Evolutionary conservation across 2,329 filamentous ascomycete species (phyloP), one percentile per base, ranked within the genome.

Genomic region (Fusarium nygamai): DNA sequence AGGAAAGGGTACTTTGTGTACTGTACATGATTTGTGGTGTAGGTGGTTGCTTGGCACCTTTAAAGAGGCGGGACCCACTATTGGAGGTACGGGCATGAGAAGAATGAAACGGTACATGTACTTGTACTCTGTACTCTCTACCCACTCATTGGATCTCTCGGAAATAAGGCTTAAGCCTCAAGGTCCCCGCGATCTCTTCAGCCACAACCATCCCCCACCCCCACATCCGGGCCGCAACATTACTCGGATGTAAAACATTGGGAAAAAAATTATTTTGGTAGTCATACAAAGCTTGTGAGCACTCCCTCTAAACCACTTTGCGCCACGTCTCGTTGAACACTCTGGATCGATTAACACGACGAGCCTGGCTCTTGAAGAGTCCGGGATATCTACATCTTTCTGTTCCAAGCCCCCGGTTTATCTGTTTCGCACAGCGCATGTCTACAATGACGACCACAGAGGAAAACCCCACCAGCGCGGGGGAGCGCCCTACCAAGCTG

Each of bases 401-500:
- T 43, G 29, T 61, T 50, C 17, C 53, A 43, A 68, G 46, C 12
- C 36, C n/a, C n/a, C 56, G 22, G 47, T 38, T 61, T 31, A 41
- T 47, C 44, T 48, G 57, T 56, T 64, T 57, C 31, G 54, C 46
- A 47, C 70, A 78, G 63, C 64, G 61, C 64, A 61, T 81, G 51
- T 78, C 83, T 57, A 83, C 78, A 38, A 83, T 83, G 82, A 68
- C 79, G 19, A 66, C 65, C 20, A 64, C 72, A 39, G 66, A 77
- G 48, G 62, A 77, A 44, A 72, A 51, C 70, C 60, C 69, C 54
- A 69, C 51, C 20, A 56, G 20, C 51, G 24, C 72, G 16, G 67
- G 72, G 38, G 74, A 77, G 24, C 69, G 74, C 34, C 71, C 76
- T 10, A 71, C 79, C 62, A 97, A 96, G 82, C 85, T 97, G 29